phyloP scores from a whole-genome alignment of 306 rosid species.

The Quercus ilex region DNA sequence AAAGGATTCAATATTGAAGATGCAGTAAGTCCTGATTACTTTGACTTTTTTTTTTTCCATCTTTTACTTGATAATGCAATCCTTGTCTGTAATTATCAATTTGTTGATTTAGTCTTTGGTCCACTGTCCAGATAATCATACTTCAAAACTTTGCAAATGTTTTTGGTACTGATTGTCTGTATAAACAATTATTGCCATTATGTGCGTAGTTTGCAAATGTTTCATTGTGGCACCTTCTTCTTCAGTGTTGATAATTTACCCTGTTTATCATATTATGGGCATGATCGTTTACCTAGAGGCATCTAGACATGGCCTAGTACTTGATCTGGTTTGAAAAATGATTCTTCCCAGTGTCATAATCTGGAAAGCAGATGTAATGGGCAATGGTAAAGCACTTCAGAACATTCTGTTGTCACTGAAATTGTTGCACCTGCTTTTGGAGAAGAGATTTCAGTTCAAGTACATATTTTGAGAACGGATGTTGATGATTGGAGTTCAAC shows the following conservation, averaged over 20 bases:
- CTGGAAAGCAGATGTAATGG: background rate
- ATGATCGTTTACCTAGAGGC: background rate
- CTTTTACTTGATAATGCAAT: conserved; percentile 2
- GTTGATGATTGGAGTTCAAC: background rate
- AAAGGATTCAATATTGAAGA: conserved; percentile 88
- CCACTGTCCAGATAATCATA: conserved; percentile 1
- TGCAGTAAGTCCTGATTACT: conserved; percentile 41
- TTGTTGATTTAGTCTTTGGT: conserved; percentile 14
- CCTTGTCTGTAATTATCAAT: conserved; percentile 16
- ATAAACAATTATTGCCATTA: background rate
- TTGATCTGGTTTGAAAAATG: background rate
- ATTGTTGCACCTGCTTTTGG: background rate
- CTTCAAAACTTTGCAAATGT: background rate
- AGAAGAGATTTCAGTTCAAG: background rate
- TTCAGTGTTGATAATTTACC: background rate
- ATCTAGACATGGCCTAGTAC: background rate
- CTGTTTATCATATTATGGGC: background rate
- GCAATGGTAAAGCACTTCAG: background rate
- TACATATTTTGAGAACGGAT: background rate
- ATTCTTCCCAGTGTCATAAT: background rate
- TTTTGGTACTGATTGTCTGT: background rate
- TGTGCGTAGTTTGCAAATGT: background rate
- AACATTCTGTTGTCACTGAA: background rate
- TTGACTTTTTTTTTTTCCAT: conserved; percentile 16
- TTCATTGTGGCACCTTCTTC: background rate